These are phyloP conservation scores for Laetiporus sulphureus DNA, from an alignment of 1,284 basidiomycete genomes.

Conservation along the genomic window DNA sequence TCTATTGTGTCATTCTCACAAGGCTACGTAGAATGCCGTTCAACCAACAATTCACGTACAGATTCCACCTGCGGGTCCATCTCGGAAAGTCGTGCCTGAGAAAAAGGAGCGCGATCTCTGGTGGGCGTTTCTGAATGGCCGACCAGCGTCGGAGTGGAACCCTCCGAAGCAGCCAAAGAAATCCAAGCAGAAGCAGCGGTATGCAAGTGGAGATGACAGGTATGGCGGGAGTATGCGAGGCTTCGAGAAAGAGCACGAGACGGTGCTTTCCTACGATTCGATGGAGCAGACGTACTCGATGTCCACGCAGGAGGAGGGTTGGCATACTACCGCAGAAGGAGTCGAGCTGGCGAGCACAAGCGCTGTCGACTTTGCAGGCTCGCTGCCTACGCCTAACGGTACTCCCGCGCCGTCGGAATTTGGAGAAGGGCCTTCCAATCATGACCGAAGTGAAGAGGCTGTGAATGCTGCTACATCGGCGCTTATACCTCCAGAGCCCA, in stretches of 20 bases:
- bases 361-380: conserved; percentile 25
- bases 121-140: conserved; percentile 72
- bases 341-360: conserved; percentile 26
- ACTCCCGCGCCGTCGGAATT: conserved; percentile 28
- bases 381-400: conserved; percentile 34
- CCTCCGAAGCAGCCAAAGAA: conserved; percentile 38
- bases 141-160: conserved; percentile 62
- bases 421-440: not conserved
- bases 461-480: conserved; percentile 6
- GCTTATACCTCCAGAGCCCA: conserved; percentile 41
- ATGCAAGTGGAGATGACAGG: conserved; percentile 12
- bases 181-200: conserved; percentile 17
- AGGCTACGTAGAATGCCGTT: conserved; percentile 47
- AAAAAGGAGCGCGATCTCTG: conserved; percentile 64
- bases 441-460: not conserved
- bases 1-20: too few relatives aligned
- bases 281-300: conserved; percentile 3
- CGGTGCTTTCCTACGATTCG: conserved; percentile 13
- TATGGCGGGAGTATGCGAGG: conserved; percentile 30
- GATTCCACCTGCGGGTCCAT: conserved; percentile 17
- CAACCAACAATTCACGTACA: conserved; percentile 53
- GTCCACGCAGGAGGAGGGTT: conserved; percentile 21
- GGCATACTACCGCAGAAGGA: conserved; percentile 21
- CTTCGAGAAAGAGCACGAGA: conserved; percentile 21
- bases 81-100: conserved; percentile 48